Conservation (phyloP, 2,329 filamentous ascomycete species). For the Hypoxylon rubiginosum region DNA sequence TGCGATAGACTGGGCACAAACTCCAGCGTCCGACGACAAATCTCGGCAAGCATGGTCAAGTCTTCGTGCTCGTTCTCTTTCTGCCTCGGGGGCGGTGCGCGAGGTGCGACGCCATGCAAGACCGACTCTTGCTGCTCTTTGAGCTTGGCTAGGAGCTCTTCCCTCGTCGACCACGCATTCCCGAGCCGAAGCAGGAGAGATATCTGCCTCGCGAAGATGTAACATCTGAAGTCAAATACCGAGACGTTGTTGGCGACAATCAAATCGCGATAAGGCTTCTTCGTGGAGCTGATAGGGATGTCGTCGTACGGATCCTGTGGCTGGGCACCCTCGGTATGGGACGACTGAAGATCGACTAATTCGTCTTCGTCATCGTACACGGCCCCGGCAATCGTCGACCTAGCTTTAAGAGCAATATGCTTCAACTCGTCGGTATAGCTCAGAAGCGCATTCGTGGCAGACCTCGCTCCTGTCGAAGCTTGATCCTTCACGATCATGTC, state of each 20-base stretch:
- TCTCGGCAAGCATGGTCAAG: slow-evolving; percentile 83
- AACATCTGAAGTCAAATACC: slow-evolving; percentile 93
- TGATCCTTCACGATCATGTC: slow-evolving; percentile 87
- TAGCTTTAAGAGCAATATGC: slow-evolving; percentile 66
- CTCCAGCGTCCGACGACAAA: slow-evolving; percentile 84
- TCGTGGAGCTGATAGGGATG: slow-evolving; percentile 72
- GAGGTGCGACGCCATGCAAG: slow-evolving; percentile 68
- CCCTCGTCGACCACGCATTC: slow-evolving; percentile 75
- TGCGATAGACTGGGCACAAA: slow-evolving; percentile 87
- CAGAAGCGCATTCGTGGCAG: slow-evolving; percentile 80
- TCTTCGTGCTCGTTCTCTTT: slow-evolving; percentile 76
- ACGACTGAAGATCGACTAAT: slow-evolving; percentile 64
- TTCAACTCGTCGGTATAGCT: slow-evolving; percentile 80
- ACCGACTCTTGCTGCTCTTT: slow-evolving; percentile 72
- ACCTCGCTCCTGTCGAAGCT: slow-evolving; percentile 69
- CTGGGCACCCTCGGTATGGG: slow-evolving; percentile 46
- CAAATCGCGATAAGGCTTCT: slow-evolving; percentile 89
- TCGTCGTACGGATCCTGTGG: slow-evolving; percentile 63
- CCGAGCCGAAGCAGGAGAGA: slow-evolving; percentile 84
- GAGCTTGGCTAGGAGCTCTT: slow-evolving; percentile 72
- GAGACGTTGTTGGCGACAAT: slow-evolving; percentile 97
- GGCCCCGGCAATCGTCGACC: slow-evolving; percentile 58
- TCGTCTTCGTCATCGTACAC: slow-evolving; percentile 51
- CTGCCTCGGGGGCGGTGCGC: slow-evolving; percentile 62
- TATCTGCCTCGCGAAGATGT: slow-evolving; percentile 92